Evolutionary conservation across 148 eudicot species (phyloP).

Genomic region (Salicornia ramosissima): DNA sequence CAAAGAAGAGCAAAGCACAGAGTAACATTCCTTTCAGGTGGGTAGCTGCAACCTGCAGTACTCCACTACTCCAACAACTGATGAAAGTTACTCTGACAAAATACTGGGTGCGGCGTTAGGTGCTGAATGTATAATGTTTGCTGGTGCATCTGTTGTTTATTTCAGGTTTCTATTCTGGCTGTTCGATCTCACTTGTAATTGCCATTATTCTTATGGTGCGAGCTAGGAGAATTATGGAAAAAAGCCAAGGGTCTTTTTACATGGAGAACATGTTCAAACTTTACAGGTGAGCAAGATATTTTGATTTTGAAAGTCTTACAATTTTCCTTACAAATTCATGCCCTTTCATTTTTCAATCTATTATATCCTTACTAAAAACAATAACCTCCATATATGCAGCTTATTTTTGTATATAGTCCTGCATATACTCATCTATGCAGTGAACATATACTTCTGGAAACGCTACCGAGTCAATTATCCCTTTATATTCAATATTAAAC

Average conservation of each 20-base stretch:
- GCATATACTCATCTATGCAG: conserved; percentile 75
- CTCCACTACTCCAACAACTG: too few relatives aligned
- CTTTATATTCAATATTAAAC: conserved; percentile 79
- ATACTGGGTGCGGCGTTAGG: neutral
- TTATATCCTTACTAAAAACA: conserved; percentile 2
- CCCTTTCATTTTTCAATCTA: neutral
- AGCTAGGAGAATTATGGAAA: conserved; percentile 39
- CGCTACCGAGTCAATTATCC: conserved; percentile 67
- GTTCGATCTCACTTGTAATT: conserved; percentile 54
- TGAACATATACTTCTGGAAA: conserved; percentile 76
- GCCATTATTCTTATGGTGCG: conserved; percentile 49
- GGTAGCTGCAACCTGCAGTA: neutral
- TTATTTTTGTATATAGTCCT: conserved; percentile 53
- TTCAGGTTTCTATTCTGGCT: conserved; percentile 77
- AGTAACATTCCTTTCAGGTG: conserved; percentile 68
- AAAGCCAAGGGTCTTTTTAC: conserved; percentile 35
- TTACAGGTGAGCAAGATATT: conserved; percentile 46
- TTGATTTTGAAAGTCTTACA: neutral
- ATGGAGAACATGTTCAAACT: conserved; percentile 57
- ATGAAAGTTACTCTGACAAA: neutral
- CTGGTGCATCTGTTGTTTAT: conserved; percentile 14
- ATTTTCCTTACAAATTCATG: neutral
- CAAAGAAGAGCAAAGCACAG: conserved; percentile 56
- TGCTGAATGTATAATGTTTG: conserved; percentile 1
- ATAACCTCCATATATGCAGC: conserved; percentile 50